A percentile compares a stretch with the other conserved stretches of the same genome.
These are phyloP conservation scores for Ramichloridium luteum DNA, from an alignment of 2,329 filamentous ascomycete species.

Conservation along the genomic window DNA sequence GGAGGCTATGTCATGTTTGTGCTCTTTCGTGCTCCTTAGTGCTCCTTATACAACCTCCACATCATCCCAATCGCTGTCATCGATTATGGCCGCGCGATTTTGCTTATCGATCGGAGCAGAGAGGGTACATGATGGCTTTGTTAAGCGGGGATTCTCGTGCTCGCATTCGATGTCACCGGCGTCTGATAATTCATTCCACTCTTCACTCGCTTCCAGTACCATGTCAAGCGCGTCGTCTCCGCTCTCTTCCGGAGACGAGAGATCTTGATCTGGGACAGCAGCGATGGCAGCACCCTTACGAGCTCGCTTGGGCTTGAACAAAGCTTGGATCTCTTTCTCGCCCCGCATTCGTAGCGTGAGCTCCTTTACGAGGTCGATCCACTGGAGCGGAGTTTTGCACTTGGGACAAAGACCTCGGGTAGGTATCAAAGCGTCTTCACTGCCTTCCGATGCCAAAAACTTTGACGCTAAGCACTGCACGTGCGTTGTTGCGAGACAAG, in stretches of 20 bases:
- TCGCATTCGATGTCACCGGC: constrained; percentile 18
- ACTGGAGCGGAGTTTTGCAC: constrained; percentile 52
- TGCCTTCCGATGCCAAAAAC: constrained; percentile 35
- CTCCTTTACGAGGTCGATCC: constrained; percentile 73
- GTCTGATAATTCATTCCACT: constrained; percentile 23
- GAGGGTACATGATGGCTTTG: too few species aligned
- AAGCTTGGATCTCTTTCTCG: constrained; percentile 53
- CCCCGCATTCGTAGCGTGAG: constrained; percentile 62
- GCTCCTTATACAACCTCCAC: constrained; percentile 26
- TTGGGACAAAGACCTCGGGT: constrained; percentile 56
- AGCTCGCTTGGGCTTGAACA: constrained; percentile 42
- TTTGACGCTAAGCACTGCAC: constrained; percentile 42
- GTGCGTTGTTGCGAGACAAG: constrained; percentile 42
- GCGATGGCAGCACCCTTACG: constrained; percentile 6
- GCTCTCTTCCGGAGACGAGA: constrained; percentile 12
- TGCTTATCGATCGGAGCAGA: too few species aligned
- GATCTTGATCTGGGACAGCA: constrained; percentile 11
- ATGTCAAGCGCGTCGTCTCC: constrained; percentile 10
- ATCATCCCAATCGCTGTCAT: constrained; percentile 45
- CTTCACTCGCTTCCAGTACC: constrained; percentile 10
- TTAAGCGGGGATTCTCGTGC: too few species aligned
- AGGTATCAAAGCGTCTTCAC: constrained; percentile 36
- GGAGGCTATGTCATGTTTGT: too few species aligned
- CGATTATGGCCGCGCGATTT: too few species aligned
- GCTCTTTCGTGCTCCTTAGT: too few species aligned